Base-by-base conservation (phyloP, 805 yeast species). In the Schizosaccharomyces japonicus region DNA sequence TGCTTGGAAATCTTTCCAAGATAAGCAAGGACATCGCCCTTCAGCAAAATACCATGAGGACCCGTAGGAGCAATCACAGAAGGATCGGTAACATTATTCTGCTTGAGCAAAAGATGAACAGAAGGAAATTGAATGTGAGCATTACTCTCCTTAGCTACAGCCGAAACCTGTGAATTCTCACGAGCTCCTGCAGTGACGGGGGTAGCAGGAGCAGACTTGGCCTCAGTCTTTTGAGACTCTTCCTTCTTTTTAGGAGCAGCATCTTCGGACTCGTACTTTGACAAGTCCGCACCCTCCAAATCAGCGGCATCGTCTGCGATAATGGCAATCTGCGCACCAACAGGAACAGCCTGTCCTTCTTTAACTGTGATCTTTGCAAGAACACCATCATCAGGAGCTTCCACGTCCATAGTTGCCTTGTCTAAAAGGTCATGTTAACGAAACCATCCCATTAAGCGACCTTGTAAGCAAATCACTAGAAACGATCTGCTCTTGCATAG, bases 401-500 rank as follows among this genome's bases (percentile, higher is more conserved):
- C 96, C 57, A 83, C 87, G 67, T 85, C 96, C 95, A 85, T 87
- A 51, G 84, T 76, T 48, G 96, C 95, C 70, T 85, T 85, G 64
- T 85, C 98, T 42, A 42, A 29, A 29, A 29, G 7, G 13, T 13
- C 32, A 13, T 29, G 7, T 8, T 7, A 8, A 8, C 32, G 13
- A 29, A 29, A 13, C 13, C 32, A 29, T 29, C 11, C 11, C n/a
- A n/a, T n/a, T n/a, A n/a, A n/a, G n/a, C n/a, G n/a, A n/a, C n/a
- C n/a, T n/a, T n/a, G n/a, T n/a, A n/a, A n/a, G n/a, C n/a, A n/a
- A n/a, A n/a, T n/a, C 7, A 32, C 21, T 32, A 32, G 3, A 5
- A 11, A 21, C 3, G 21, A 32, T 32, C 7, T 17, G 10, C 19
- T 15, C n/a, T 10, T 6, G 7, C n/a, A 5, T 23, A 27, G 5